A percentile compares a stretch with the other conserved stretches of the same genome.
These are phyloP conservation scores for Neurospora intermedia DNA, from an alignment of 495 filamentous ascomycete genomes.

Conservation along the genomic window DNA sequence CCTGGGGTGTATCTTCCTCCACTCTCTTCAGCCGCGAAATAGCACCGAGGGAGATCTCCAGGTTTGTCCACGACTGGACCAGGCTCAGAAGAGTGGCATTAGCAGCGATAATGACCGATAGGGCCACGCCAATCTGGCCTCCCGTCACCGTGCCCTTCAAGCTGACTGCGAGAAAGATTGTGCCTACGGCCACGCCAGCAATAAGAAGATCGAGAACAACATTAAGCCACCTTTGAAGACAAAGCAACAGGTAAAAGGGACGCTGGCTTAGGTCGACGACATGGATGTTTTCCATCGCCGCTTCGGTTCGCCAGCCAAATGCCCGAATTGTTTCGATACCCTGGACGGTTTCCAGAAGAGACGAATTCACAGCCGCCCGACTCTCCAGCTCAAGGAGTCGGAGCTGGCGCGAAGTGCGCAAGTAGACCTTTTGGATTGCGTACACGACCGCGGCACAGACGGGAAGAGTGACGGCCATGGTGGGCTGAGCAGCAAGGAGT, in stretches of 20 bases:
- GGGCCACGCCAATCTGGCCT: slow-evolving; percentile 19
- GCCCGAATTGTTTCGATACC: slow-evolving; percentile 37
- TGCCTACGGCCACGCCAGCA: slow-evolving; percentile 24
- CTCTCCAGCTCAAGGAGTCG: slow-evolving; percentile 53
- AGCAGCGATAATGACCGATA: slow-evolving; percentile 18
- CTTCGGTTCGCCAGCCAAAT: slow-evolving; percentile 29
- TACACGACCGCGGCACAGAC: slow-evolving; percentile 29
- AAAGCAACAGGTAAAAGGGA: slow-evolving; percentile 32
- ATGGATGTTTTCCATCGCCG: slow-evolving; percentile 11
- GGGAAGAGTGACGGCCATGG: slow-evolving; percentile 28
- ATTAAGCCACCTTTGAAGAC: slow-evolving; percentile 35
- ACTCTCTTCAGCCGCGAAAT: slow-evolving; percentile 35
- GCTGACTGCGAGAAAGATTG: slow-evolving; percentile 35
- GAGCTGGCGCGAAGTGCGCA: slow-evolving; percentile 54
- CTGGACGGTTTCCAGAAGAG: slow-evolving; percentile 42
- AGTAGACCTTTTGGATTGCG: slow-evolving; percentile 48
- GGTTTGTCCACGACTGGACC: slow-evolving; percentile 31
- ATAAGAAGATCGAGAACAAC: slow-evolving; percentile 34
- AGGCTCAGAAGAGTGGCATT: slow-evolving; percentile 23
- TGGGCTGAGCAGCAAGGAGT: slow-evolving; percentile 33
- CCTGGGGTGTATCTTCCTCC: slow-evolving; percentile 18
- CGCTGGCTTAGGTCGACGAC: slow-evolving; percentile 27
- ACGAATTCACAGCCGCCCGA: slow-evolving; percentile 48
- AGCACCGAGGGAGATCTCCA: slow-evolving; percentile 45
- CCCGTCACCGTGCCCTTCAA: slow-evolving; percentile 17